Conservation (phyloP, 176 grass and related monocot genomes). For the Carex pumila region DNA sequence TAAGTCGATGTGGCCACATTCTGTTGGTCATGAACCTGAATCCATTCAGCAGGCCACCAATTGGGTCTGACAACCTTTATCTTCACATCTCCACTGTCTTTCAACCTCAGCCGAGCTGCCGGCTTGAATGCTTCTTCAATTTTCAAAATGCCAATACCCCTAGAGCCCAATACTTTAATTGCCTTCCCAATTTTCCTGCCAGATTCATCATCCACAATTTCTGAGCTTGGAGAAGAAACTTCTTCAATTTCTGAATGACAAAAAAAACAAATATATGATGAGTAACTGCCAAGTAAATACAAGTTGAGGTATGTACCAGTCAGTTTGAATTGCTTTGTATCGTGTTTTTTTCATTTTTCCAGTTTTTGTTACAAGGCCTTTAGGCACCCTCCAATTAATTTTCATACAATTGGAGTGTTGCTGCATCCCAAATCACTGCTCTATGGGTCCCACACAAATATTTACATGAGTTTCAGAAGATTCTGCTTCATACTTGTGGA, state of each 20-base stretch:
- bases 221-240: slow-evolving; percentile 40
- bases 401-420: not conserved
- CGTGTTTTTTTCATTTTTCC: not conserved
- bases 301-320: not conserved
- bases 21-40: slow-evolving; percentile 32
- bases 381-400: not conserved
- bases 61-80: slow-evolving; percentile 55
- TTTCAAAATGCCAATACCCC: slow-evolving; percentile 64
- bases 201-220: slow-evolving; percentile 43
- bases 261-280: not conserved
- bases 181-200: slow-evolving; percentile 66
- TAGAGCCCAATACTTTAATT: slow-evolving; percentile 44
- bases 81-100: slow-evolving; percentile 29
- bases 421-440: not conserved
- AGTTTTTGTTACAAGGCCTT: not conserved
- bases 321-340: not conserved
- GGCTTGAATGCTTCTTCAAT: slow-evolving; percentile 45
- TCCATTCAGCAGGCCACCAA: slow-evolving; percentile 94
- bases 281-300: not conserved
- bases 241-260: slow-evolving; percentile 50
- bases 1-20: slow-evolving; percentile 27
- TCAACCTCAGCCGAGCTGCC: slow-evolving; percentile 26
- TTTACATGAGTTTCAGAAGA: not conserved
- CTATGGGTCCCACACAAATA: not conserved
- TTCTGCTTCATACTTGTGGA: not conserved